Base-by-base conservation (phyloP, 495 filamentous ascomycete genomes). In the Aspergillus coremiiformis region DNA sequence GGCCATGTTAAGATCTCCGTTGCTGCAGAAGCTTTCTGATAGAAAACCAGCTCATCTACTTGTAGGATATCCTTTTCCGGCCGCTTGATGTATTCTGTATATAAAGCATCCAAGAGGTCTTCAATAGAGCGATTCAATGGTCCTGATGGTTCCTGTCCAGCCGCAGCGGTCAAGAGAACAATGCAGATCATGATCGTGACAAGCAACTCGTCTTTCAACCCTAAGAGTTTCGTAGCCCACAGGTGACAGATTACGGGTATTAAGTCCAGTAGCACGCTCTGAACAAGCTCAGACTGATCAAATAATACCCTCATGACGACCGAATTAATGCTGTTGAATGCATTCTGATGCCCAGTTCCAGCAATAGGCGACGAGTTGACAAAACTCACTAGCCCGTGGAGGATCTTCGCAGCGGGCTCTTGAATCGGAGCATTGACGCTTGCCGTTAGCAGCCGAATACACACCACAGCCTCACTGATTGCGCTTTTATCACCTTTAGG, bases 271-370 rank as follows among this genome's bases (percentile, higher is more conserved):
- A 84, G 66, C 22, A 82, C 67, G 30, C 68, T 72, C 53, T 77
- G 75, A 11, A 81, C 78, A 22, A 94, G 70, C 12, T 76, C 63
- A 15, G 82, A 74, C 50, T 86, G 77, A 59, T 94, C 86, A 29
- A 82, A 80, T 33, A 87, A 71, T 2, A 82, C 79, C 56, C 71
- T 79, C 26, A 70, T 70, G 37, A 93, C 64, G 29, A 96, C 68
- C 55, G 72, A 70, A 70, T 93, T 94, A 56, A 97, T 77, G 46
- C 81, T 74, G 35, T 81, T 83, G 56, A 96, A 87, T 17, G 84
- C 85, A 45, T 81, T 65, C 56, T 86, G 83, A 53, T 88, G 84
- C 26, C 81, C 70, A 61, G 76, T 81, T 51, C 80, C 79, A 55
- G 82, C 69, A 57, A 74, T 76, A 23, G 73, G 64, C 10, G 81